phyloP scores from a whole-genome alignment of 768 basidiomycete species.

The Hericium erinaceus region DNA sequence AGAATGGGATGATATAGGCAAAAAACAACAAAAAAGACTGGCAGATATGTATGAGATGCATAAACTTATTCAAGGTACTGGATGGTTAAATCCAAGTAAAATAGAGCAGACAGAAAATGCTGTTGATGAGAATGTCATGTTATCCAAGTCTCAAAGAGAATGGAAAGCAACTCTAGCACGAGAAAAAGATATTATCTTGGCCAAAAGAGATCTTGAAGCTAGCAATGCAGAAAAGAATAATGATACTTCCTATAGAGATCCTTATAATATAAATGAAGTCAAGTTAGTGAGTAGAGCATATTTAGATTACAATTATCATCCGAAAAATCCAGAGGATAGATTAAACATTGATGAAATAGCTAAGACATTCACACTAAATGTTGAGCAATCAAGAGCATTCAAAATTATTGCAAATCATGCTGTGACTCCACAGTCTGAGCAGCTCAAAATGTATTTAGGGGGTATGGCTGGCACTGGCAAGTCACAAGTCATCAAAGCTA shows the following conservation, averaged over 20 bases:
- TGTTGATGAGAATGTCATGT: background rate
- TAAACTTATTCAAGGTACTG: background rate
- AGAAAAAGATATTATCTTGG: background rate
- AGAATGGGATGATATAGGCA: background rate
- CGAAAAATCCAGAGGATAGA: background rate
- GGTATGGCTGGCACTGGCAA: slow-evolving; percentile 18
- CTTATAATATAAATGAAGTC: background rate
- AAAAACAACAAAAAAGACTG: background rate
- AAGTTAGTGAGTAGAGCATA: background rate
- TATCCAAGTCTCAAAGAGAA: background rate
- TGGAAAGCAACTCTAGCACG: background rate
- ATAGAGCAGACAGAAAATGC: background rate
- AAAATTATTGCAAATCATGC: slow-evolving; percentile 14
- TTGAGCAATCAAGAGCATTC: slow-evolving; percentile 15
- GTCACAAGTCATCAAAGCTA: slow-evolving; percentile 7
- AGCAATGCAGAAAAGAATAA: background rate
- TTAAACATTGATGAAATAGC: background rate
- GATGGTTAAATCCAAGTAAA: background rate
- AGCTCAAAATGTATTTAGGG: slow-evolving; percentile 7
- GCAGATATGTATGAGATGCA: background rate
- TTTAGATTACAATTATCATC: background rate
- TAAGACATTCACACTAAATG: slow-evolving; percentile 6
- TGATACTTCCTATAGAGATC: background rate
- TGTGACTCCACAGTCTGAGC: background rate
- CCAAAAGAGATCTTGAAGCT: background rate